These are phyloP conservation scores for Irpex sp. DNA, from an alignment of 1,284 basidiomycete species.

Conservation along the genomic window DNA sequence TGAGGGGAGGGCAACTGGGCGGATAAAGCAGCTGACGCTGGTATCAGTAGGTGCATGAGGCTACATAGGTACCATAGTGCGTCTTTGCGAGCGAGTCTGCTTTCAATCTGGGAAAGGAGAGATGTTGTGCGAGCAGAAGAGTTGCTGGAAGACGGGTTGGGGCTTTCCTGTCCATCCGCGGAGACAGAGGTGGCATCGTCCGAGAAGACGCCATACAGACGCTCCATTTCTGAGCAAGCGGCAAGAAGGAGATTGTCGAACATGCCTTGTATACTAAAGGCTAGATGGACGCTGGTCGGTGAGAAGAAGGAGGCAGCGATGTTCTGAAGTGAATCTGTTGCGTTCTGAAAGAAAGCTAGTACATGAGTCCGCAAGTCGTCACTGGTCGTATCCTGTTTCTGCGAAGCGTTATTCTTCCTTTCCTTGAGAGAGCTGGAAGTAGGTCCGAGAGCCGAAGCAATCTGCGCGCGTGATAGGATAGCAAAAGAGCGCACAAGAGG, in stretches of 20 bases:
- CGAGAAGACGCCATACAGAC: slow-evolving; percentile 20
- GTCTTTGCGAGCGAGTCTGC: slow-evolving; percentile 57
- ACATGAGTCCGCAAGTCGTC: slow-evolving; percentile 31
- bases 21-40: neutral
- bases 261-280: slow-evolving; percentile 15
- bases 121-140: neutral
- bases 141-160: neutral
- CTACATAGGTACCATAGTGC: slow-evolving; percentile 63
- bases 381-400: neutral
- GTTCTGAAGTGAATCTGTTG: slow-evolving; percentile 20
- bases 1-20: neutral
- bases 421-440: slow-evolving; percentile 4
- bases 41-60: slow-evolving; percentile 44
- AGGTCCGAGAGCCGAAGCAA: slow-evolving; percentile 21
- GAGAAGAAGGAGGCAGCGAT: neutral
- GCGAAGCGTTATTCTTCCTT: neutral
- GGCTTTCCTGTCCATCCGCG: neutral
- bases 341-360: slow-evolving; percentile 23
- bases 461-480: slow-evolving; percentile 24
- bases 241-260: slow-evolving; percentile 29
- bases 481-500: slow-evolving; percentile 32
- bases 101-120: slow-evolving; percentile 33
- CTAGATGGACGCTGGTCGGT: slow-evolving; percentile 1
- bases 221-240: slow-evolving; percentile 31
- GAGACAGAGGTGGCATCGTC: neutral